Evolutionary conservation across 108 stramenopile species (phyloP).

Genomic region (Skeletonema costatum): DNA sequence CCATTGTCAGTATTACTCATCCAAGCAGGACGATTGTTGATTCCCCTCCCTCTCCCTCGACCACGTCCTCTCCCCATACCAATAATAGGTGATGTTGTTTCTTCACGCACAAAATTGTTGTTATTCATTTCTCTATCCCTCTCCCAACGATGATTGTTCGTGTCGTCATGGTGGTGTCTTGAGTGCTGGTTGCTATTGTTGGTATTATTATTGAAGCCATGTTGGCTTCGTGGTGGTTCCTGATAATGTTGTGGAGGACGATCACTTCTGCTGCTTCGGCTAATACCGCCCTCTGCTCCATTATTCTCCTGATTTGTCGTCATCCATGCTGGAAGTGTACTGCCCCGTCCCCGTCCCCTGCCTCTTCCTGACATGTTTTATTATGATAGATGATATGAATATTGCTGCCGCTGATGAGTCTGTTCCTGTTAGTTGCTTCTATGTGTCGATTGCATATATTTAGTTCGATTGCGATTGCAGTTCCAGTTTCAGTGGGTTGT

Average conservation of each 20-base stretch:
- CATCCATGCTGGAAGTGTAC: constrained; percentile 79
- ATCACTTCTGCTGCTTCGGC: background rate
- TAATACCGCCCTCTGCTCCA: background rate
- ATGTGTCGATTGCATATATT: too few species aligned
- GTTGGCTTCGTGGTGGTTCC: background rate
- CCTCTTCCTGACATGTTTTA: constrained; percentile 17
- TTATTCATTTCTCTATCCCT: constrained; percentile 22
- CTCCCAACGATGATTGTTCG: background rate
- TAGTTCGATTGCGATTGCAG: too few species aligned
- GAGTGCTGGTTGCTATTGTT: background rate
- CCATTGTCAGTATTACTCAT: constrained; percentile 17
- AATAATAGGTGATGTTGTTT: background rate
- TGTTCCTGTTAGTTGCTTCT: too few species aligned
- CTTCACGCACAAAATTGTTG: constrained; percentile 23
- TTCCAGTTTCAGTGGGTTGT: too few species aligned
- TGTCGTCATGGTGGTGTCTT: too few species aligned
- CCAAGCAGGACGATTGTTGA: constrained; percentile 35
- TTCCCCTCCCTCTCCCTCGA: constrained; percentile 9
- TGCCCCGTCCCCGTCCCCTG: constrained; percentile 63
- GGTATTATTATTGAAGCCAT: background rate
- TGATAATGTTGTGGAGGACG: background rate
- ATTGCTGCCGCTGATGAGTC: too few species aligned
- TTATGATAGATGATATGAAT: background rate
- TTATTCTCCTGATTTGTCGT: constrained; percentile 16
- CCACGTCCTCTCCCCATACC: constrained; percentile 14